A percentile compares a stretch with the other conserved stretches of the same genome.
phyloP scores from a whole-genome alignment of 2,329 filamentous ascomycete species.

The Juglanconis juglandina region DNA sequence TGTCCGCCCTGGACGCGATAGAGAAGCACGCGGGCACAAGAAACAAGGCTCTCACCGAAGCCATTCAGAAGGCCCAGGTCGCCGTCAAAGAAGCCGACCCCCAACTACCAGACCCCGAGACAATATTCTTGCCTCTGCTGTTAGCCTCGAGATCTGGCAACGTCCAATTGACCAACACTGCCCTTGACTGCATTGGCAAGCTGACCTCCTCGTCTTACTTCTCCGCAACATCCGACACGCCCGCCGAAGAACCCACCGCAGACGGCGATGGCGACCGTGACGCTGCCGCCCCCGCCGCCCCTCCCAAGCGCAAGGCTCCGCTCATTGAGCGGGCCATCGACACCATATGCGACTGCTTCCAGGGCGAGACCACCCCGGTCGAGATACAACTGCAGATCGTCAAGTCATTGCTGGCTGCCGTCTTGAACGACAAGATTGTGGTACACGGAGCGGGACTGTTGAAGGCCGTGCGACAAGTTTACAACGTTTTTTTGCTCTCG shows the following conservation, averaged over 20 bases:
- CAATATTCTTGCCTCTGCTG: constrained; percentile 87
- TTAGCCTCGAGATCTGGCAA: constrained; percentile 85
- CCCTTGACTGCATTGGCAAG: constrained; percentile 97
- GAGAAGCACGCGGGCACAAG: constrained; percentile 75
- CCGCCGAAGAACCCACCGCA: constrained; percentile 43
- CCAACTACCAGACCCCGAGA: constrained; percentile 79
- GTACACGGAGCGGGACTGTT: constrained; percentile 93
- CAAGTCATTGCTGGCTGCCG: constrained; percentile 91
- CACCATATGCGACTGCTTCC: constrained; percentile 98
- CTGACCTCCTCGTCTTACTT: constrained; percentile 99
- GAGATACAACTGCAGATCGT: constrained; percentile 98
- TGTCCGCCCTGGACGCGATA: constrained; percentile 89
- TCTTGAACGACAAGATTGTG: constrained; percentile 97
- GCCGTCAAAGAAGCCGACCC: constrained; percentile 84
- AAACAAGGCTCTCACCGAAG: constrained; percentile 78
- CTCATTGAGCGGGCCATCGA: constrained; percentile 97
- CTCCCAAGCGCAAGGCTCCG: constrained; percentile 53
- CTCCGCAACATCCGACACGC: constrained; percentile 56
- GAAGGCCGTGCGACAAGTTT: constrained; percentile 95
- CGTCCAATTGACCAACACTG: constrained; percentile 80
- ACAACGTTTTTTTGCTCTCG: constrained; percentile 97
- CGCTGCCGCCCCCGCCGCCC: constrained; percentile 39
- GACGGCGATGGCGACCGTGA: neutral
- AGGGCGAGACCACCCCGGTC: constrained; percentile 86
- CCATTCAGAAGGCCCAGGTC: constrained; percentile 74